A percentile compares a stretch with the other conserved stretches of the same genome.
Conservation (phyloP, 1,284 basidiomycete genomes). For the Rhizoctonia solani region DNA sequence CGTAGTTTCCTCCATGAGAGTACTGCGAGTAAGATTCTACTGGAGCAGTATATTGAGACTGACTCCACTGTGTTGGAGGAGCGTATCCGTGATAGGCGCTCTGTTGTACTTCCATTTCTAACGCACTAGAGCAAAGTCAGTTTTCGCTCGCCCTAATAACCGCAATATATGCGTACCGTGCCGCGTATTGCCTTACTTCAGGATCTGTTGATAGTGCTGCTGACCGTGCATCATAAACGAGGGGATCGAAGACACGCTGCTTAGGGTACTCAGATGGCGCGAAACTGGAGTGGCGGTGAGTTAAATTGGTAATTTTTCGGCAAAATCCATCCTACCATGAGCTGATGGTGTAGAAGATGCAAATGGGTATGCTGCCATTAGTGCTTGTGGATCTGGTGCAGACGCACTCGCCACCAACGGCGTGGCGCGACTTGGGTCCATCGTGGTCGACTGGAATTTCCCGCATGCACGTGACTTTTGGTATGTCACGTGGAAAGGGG, state of each 20-base stretch:
- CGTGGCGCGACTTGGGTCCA: slow-evolving; percentile 30
- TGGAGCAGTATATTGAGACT: slow-evolving; percentile 17
- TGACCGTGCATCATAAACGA: slow-evolving; percentile 35
- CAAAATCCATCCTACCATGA: slow-evolving; percentile 35
- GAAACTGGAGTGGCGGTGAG: slow-evolving; percentile 34
- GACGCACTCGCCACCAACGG: slow-evolving; percentile 33
- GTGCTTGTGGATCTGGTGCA: slow-evolving; percentile 27
- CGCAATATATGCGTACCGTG: slow-evolving; percentile 34
- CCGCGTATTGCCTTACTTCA: slow-evolving; percentile 26
- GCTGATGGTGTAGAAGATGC: slow-evolving; percentile 39
- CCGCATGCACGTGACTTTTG: not conserved
- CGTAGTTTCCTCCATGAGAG: not conserved
- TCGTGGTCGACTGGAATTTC: slow-evolving; percentile 30
- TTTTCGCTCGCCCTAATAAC: not conserved
- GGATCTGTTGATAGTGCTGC: slow-evolving; percentile 34
- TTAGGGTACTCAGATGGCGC: slow-evolving; percentile 36
- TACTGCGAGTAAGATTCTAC: slow-evolving; percentile 3
- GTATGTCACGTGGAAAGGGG: slow-evolving; percentile 6
- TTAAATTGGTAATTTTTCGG: not conserved
- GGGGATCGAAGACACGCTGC: slow-evolving; percentile 35
- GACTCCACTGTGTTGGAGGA: slow-evolving; percentile 20
- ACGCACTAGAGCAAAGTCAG: slow-evolving; percentile 17
- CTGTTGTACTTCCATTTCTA: slow-evolving; percentile 27
- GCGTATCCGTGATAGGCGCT: slow-evolving; percentile 24
- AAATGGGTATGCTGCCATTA: slow-evolving; percentile 38